These are phyloP conservation scores for Auriscalpium microsporum DNA, from an alignment of 768 basidiomycete genomes.

Conservation along the genomic window DNA sequence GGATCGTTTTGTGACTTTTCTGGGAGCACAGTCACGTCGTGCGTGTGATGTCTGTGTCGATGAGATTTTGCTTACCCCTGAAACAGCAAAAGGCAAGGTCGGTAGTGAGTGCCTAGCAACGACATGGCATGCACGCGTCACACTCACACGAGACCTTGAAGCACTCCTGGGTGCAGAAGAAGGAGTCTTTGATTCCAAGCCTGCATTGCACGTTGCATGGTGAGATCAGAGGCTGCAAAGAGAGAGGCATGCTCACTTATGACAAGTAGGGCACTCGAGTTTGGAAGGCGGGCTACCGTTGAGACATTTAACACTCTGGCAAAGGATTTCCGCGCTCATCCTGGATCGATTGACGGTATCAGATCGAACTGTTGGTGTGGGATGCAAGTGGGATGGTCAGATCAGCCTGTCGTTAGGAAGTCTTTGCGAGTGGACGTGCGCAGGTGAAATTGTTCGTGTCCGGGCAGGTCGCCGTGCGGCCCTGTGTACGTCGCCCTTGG, in stretches of 20 bases:
- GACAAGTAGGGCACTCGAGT: slow-evolving; percentile 90
- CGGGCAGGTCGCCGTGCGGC: too few relatives aligned
- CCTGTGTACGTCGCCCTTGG: too few relatives aligned
- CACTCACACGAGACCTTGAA: slow-evolving; percentile 90
- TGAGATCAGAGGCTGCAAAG: slow-evolving; percentile 1
- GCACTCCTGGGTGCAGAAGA: slow-evolving; percentile 93
- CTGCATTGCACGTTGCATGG: slow-evolving; percentile 29
- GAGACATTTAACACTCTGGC: slow-evolving; percentile 63
- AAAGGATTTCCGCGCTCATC: slow-evolving; percentile 31
- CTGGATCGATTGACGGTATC: too few relatives aligned
- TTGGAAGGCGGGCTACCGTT: slow-evolving; percentile 80
- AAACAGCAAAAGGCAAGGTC: not conserved
- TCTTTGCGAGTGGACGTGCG: too few relatives aligned
- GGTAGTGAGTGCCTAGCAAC: not conserved
- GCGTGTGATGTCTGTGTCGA: not conserved
- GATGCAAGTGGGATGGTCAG: too few relatives aligned
- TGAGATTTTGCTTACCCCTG: slow-evolving; percentile 21
- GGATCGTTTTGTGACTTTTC: slow-evolving; percentile 79
- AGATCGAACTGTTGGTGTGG: too few relatives aligned
- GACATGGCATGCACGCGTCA: not conserved
- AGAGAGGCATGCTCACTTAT: slow-evolving; percentile 50
- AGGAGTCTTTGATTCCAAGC: slow-evolving; percentile 73
- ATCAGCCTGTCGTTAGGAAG: too few relatives aligned
- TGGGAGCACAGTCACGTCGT: slow-evolving; percentile 20
- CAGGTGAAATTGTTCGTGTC: too few relatives aligned